Base-by-base conservation (phyloP, 2,329 filamentous ascomycete species). In the Aureobasidium sp. region DNA sequence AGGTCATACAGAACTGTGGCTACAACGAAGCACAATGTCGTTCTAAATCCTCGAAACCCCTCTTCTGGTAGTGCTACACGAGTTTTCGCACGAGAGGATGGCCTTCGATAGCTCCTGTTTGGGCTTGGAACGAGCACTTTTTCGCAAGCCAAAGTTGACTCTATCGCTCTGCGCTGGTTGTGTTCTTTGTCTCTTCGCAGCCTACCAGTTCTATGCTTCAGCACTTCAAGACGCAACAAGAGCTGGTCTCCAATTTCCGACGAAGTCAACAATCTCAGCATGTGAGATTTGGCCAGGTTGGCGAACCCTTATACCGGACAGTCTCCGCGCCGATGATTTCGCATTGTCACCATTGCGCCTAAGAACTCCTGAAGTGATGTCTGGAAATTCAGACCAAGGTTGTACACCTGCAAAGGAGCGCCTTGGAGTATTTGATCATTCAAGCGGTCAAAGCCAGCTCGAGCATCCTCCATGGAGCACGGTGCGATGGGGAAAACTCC, bases 231-330 rank as follows among this genome's bases (percentile, higher is more conserved):
- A 24, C 29, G 7, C 15, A 1, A 8, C 1, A 24, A 20, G n/a
- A 15, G 1, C 32, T 36, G 29, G 12, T 6, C 4, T 27, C 2
- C 10, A 17, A 10, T 13, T 0, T 26, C 6, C 20, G 13, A 29
- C 5, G n/a, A 4, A 17, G 0, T 5, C 34, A 17, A 34, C 15
- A n/a, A n/a, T 7, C 8, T 17, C 36, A 29, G 51, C 36, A 13
- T 53, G 51, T 10, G 36, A 53, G 15, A 53, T 41, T 29, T 53
- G 51, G 51, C 51, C 51, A 39, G 51, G 51, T 8, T 53, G 51
- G 36, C 51, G 51, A 2, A 17, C 36, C 8, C 6, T n/a, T 39
- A 15, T 10, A 8, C 34, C 51, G 2, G 15, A n/a, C 13, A 53
- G 5, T 12, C 1, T 12, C 34, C 13, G 13, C 9, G 24, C 26